Evolutionary conservation across 495 filamentous ascomycete genomes (phyloP).

Genomic region (Penicillium pulvis): DNA sequence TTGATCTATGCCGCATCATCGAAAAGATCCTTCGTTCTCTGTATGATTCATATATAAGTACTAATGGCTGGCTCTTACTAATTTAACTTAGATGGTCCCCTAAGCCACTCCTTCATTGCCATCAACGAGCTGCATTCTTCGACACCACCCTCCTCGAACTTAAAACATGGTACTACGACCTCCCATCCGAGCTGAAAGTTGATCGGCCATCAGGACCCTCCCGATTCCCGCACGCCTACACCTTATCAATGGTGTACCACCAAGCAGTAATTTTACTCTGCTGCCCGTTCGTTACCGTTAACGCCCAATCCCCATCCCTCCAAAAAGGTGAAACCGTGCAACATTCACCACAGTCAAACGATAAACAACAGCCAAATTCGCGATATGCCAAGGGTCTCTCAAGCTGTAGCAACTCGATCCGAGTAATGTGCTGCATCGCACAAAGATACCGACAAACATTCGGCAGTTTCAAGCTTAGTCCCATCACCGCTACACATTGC

Average conservation of each 20-base stretch:
- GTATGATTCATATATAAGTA: constrained; percentile 13
- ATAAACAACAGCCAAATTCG: background rate
- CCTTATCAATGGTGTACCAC: constrained; percentile 34
- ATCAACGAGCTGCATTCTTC: constrained; percentile 26
- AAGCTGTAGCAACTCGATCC: constrained; percentile 22
- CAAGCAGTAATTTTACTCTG: constrained; percentile 27
- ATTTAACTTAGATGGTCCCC: constrained; percentile 27
- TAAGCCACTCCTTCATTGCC: constrained; percentile 22
- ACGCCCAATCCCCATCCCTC: background rate
- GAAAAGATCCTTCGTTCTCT: constrained; percentile 32
- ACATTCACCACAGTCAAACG: background rate
- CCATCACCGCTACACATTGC: constrained; percentile 34
- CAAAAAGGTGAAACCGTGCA: background rate
- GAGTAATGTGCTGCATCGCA: constrained; percentile 23
- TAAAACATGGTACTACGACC: constrained; percentile 33
- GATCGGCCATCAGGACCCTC: constrained; percentile 18
- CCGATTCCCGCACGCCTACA: constrained; percentile 30
- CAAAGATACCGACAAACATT: constrained; percentile 34
- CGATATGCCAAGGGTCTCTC: constrained; percentile 12
- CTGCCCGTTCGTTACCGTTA: constrained; percentile 21
- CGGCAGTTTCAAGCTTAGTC: constrained; percentile 32
- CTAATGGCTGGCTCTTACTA: background rate
- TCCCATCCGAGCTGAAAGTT: constrained; percentile 24
- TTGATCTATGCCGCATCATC: constrained; percentile 30
- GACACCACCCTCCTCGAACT: constrained; percentile 31